Base-by-base conservation (phyloP, 768 basidiomycete genomes). In the Boletellus ananas region DNA sequence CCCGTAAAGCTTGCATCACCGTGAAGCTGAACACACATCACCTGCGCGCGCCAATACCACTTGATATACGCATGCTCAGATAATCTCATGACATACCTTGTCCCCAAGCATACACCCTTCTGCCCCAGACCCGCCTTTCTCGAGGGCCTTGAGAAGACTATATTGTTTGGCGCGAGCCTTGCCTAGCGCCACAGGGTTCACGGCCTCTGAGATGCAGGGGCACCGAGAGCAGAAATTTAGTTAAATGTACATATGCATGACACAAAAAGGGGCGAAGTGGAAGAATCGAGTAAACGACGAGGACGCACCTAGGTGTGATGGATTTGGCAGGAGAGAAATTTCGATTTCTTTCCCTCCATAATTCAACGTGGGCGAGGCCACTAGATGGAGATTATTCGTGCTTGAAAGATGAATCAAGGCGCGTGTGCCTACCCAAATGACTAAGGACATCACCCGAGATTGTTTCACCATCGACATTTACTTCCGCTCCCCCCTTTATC, bases 1-100 rank as follows among this genome's bases (percentile, higher is more conserved):
- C 93, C 94, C 0, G 87, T 79, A 62, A 95, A 94, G 50, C 87
- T 90, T 1, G 90, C 92, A 65, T 96, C 94, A 3, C 94, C 94
- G 55, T 95, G 94, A 41, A 96, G 67, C 59, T 94, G 90, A 0
- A 95, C 85, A 54, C 87, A 92, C 81, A 95, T 85, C 3, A 85
- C 94, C 59, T 76, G 79, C 64, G 85, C 83, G 47, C 7, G 11
- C 13, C 12, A 45, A 16, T 3, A 68, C 54, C 59, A 55, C 44
- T 43, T 16, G n/a, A 45, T 35, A 43, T 20, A 38, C 3, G 25
- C 12, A 8, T 16, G 20, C 18, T n/a, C 13, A 33, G 13, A 47
- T 10, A 20, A 6, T 14, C 0, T n/a, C 20, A 13, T 20, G 12
- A 17, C 47, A n/a, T 29, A 66, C 65, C 57, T 68, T 67, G 25